phyloP scores from a whole-genome alignment of 805 yeast genomes.

The Candida xyloterini region DNA sequence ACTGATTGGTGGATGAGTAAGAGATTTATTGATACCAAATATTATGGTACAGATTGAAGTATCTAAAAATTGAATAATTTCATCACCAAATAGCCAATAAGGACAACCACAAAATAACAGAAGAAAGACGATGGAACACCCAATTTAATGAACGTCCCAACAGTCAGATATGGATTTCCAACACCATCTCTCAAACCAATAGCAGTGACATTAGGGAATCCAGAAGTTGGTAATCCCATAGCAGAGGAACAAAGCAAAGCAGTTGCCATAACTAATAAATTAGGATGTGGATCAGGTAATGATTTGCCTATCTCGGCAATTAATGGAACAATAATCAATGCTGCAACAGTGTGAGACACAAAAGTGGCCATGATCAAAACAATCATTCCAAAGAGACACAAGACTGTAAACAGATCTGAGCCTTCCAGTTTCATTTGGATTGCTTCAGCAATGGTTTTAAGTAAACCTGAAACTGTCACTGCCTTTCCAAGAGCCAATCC shows the following conservation, averaged over 20 bases:
- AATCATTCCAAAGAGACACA: constrained; percentile 76
- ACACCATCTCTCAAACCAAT: constrained; percentile 91
- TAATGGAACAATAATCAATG: constrained; percentile 85
- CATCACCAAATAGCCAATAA: constrained; percentile 80
- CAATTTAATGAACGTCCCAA: constrained; percentile 77
- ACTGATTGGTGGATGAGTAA: constrained; percentile 58
- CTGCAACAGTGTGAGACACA: constrained; percentile 96
- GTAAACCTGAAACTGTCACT: constrained; percentile 85
- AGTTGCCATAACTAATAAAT: constrained; percentile 65
- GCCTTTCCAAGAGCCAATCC: constrained; percentile 95
- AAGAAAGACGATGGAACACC: constrained; percentile 88
- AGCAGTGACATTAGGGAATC: constrained; percentile 97
- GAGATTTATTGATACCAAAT: constrained; percentile 70
- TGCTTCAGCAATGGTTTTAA: constrained; percentile 68
- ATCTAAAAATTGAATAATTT: constrained; percentile 46
- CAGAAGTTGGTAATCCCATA: constrained; percentile 97
- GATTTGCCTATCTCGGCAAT: constrained; percentile 85
- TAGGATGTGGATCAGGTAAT: constrained; percentile 77
- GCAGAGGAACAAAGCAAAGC: constrained; percentile 84
- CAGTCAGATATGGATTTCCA: constrained; percentile 87
- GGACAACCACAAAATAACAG: constrained; percentile 67
- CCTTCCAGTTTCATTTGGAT: constrained; percentile 67
- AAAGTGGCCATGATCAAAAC: constrained; percentile 87
- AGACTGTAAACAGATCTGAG: constrained; percentile 68
- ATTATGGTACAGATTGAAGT: constrained; percentile 60